Conservation (phyloP, 805 yeast species). For the Candida alai region DNA sequence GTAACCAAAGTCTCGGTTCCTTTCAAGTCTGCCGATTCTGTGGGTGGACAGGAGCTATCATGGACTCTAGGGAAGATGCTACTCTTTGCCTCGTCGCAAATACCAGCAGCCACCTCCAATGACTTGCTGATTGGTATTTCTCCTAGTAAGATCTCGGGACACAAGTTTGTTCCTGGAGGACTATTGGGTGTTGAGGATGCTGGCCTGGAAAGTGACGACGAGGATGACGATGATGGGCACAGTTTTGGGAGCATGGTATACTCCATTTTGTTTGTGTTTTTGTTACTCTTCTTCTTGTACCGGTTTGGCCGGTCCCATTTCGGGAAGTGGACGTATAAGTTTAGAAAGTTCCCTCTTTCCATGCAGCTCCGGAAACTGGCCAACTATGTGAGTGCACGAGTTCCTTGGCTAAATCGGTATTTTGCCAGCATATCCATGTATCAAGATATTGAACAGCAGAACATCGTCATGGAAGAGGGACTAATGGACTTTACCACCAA, state of each 20-base stretch:
- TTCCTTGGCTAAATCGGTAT: conserved; percentile 18
- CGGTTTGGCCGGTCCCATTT: conserved; percentile 12
- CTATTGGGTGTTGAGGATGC: conserved; percentile 5
- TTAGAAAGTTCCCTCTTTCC: conserved; percentile 14
- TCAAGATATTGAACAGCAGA: conserved; percentile 7
- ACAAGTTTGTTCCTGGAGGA: conserved; percentile 30
- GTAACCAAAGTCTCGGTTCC: conserved; percentile 44
- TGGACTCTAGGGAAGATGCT: conserved; percentile 94
- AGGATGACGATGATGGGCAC: conserved; percentile 11
- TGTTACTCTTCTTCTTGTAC: conserved; percentile 17
- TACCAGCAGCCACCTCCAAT: conserved; percentile 23
- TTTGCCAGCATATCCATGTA: background rate
- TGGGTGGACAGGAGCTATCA: conserved; percentile 82
- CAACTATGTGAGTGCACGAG: conserved; percentile 13
- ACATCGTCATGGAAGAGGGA: conserved; percentile 9
- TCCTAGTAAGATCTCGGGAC: conserved; percentile 37
- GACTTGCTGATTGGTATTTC: conserved; percentile 31
- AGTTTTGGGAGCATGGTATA: conserved; percentile 7
- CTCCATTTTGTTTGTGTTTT: conserved; percentile 15
- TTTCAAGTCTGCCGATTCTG: conserved; percentile 76
- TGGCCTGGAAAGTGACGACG: conserved; percentile 16
- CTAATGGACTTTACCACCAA: background rate
- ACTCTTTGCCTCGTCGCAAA: conserved; percentile 73
- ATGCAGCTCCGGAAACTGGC: conserved; percentile 11
- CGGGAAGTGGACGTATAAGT: conserved; percentile 9